Percentiles rank a stretch among this genome's conserved stretches.
phyloP scores from a whole-genome alignment of 805 yeast genomes.

The Pichia pseudocactophila region DNA sequence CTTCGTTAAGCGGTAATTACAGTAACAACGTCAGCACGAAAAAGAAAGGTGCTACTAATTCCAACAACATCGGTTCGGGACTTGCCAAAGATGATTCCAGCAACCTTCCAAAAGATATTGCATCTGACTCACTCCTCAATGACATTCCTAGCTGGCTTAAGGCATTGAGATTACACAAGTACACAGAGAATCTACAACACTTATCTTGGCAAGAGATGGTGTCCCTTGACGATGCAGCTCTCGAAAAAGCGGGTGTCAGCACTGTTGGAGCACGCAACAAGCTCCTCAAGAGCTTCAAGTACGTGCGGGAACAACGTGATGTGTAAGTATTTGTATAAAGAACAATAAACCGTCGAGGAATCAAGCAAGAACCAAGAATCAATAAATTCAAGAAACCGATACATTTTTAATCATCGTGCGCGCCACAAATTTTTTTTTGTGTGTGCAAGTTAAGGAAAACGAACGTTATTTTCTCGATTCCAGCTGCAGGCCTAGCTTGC shows the following conservation, averaged over 20 bases:
- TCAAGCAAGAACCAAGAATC: too few relatives aligned
- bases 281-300: slow-evolving; percentile 82
- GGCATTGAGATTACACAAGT: slow-evolving; percentile 82
- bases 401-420: too few relatives aligned
- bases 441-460: too few relatives aligned
- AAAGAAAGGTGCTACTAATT: too few relatives aligned
- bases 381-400: too few relatives aligned
- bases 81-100: slow-evolving; percentile 5
- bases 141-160: slow-evolving; percentile 93
- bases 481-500: too few relatives aligned
- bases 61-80: too few relatives aligned
- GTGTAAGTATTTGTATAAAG: background rate
- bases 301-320: slow-evolving; percentile 49
- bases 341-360: too few relatives aligned
- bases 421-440: too few relatives aligned
- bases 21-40: background rate
- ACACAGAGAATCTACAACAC: slow-evolving; percentile 73
- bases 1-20: background rate
- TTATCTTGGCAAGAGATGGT: slow-evolving; percentile 75
- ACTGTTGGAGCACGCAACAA: slow-evolving; percentile 96
- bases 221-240: slow-evolving; percentile 54
- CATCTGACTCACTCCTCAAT: slow-evolving; percentile 45
- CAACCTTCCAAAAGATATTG: slow-evolving; percentile 37
- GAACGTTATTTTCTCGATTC: too few relatives aligned
- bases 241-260: slow-evolving; percentile 75